Conservation (phyloP, 2,329 filamentous ascomycete species). For the Ophiobolus disseminans region DNA sequence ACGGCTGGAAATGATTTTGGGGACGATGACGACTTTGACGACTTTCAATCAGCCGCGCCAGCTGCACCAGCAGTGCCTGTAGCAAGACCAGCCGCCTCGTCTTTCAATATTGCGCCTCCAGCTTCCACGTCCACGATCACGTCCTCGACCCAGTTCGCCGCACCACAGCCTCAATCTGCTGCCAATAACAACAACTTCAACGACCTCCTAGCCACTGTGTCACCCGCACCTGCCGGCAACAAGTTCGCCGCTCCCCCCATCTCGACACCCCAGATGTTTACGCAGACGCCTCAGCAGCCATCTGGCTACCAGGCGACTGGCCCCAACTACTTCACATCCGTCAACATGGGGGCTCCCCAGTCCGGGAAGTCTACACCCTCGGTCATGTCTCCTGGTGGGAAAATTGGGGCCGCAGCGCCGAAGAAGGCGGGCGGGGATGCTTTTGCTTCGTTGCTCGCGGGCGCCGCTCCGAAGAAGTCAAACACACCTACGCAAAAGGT, state of each 20-base stretch:
- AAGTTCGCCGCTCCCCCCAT: conserved; percentile 59
- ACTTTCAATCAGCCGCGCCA: conserved; percentile 84
- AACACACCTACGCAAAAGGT: conserved; percentile 67
- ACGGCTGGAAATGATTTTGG: conserved; percentile 53
- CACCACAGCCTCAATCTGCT: conserved; percentile 84
- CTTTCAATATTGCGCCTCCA: conserved; percentile 53
- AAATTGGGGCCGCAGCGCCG: conserved; percentile 49
- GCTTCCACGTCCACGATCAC: conserved; percentile 57
- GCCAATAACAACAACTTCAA: conserved; percentile 80
- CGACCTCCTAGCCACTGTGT: conserved; percentile 83
- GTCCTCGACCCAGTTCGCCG: conserved; percentile 73
- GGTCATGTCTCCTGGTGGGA: conserved; percentile 48
- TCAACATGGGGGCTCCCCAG: conserved; percentile 55
- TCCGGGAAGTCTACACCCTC: conserved; percentile 52
- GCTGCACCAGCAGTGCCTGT: conserved; percentile 51
- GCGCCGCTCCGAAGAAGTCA: conserved; percentile 76
- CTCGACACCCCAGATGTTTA: conserved; percentile 47
- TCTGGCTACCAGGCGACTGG: conserved; percentile 75
- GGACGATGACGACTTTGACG: conserved; percentile 92
- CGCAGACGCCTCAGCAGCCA: conserved; percentile 64
- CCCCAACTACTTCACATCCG: conserved; percentile 95
- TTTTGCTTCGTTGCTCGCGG: conserved; percentile 87
- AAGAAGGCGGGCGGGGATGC: conserved; percentile 74
- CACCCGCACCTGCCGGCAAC: conserved; percentile 67
- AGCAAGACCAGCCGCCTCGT: conserved; percentile 66